Conservation (phyloP, 306 rosid genomes). For the Cucumis sativus region DNA sequence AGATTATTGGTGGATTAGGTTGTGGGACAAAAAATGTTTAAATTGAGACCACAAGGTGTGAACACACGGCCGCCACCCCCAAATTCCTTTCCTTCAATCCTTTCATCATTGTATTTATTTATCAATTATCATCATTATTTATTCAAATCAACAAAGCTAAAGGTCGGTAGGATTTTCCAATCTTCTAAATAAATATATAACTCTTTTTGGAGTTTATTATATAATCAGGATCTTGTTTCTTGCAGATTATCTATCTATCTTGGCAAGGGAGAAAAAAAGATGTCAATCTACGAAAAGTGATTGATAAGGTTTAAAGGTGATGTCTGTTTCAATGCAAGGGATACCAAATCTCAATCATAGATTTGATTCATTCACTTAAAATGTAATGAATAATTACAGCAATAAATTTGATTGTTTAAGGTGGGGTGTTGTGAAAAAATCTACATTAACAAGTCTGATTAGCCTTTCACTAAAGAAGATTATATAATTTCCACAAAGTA, state of each 20-base stretch:
- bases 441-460: neutral
- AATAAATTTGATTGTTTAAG: neutral
- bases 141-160: neutral
- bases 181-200: neutral
- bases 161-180: neutral
- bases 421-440: neutral
- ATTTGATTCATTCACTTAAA: too few relatives aligned
- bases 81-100: neutral
- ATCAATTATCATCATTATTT: neutral
- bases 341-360: neutral
- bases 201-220: neutral
- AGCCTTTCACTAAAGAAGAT: neutral
- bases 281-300: neutral
- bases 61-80: slow-evolving; percentile 1
- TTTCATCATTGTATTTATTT: neutral
- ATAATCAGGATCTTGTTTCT: neutral
- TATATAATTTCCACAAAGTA: neutral
- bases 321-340: neutral
- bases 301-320: neutral
- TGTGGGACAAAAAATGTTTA: neutral
- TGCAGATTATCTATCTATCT: neutral
- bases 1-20: slow-evolving; percentile 2
- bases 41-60: neutral
- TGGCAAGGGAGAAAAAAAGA: neutral
- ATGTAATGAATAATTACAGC: neutral